Evolutionary conservation across 306 rosid species (phyloP).

Genomic region (Dalbergia cultrata): DNA sequence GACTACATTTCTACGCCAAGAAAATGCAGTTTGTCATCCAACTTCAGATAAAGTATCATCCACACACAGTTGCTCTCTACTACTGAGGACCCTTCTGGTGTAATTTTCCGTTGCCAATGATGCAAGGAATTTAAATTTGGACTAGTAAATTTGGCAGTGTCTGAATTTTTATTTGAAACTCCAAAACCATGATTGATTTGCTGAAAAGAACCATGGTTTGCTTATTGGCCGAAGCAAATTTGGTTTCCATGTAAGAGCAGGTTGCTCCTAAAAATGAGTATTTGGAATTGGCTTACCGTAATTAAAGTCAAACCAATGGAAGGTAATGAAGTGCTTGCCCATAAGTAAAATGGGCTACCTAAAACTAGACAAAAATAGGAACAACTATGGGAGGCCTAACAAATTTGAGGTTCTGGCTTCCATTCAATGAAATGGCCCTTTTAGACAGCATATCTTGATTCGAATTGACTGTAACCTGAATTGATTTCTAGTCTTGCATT

Average conservation of each 20-base stretch:
- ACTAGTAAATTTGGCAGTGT: no score
- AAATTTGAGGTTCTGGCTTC: constrained; percentile 6
- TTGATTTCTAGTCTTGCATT: constrained; percentile 15
- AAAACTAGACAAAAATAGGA: constrained; percentile 20
- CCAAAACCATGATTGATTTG: no score
- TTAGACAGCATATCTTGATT: constrained; percentile 24
- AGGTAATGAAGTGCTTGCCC: neutral
- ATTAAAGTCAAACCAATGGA: constrained; percentile 21
- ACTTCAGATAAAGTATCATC: constrained; percentile 21
- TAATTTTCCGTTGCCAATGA: neutral
- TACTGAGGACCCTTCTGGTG: no score
- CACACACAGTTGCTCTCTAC: constrained; percentile 1
- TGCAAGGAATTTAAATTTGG: neutral
- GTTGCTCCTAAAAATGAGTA: constrained; percentile 7
- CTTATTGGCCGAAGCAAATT: no score
- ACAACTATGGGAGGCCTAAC: constrained; percentile 36
- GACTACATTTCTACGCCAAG: constrained; percentile 32
- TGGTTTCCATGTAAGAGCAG: constrained; percentile 7
- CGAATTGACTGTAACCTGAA: constrained; percentile 28
- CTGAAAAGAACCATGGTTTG: no score
- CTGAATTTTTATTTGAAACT: no score
- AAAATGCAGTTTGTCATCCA: constrained; percentile 18
- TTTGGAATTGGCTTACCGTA: neutral
- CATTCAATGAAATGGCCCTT: constrained; percentile 36
- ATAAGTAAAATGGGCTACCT: neutral